These are phyloP conservation scores for Trichoderma endophyticum DNA, from an alignment of 2,329 filamentous ascomycete species.

Conservation along the genomic window DNA sequence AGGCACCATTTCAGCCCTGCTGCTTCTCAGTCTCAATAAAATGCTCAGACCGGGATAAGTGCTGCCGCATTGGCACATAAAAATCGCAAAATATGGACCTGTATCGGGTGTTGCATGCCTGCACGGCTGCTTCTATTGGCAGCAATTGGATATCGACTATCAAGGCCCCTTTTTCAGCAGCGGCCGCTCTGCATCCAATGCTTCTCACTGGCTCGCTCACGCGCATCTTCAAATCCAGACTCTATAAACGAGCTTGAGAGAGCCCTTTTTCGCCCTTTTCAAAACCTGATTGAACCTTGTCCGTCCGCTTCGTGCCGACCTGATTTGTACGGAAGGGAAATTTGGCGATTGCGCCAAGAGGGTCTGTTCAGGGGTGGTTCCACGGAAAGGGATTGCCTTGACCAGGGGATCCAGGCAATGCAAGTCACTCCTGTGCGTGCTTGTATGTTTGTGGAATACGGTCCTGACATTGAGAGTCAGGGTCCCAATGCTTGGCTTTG, in stretches of 20 bases:
- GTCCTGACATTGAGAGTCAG: background rate
- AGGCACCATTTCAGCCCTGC: background rate
- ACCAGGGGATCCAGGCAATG: slow-evolving; percentile 10
- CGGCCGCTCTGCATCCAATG: background rate
- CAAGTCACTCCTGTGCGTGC: slow-evolving; percentile 11
- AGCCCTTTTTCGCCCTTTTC: background rate
- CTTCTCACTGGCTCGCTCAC: background rate
- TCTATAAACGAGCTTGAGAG: background rate
- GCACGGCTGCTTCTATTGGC: background rate
- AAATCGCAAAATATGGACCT: background rate
- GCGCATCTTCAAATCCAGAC: background rate
- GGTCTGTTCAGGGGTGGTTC: slow-evolving; percentile 15
- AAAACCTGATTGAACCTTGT: background rate
- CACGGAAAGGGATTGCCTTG: slow-evolving; percentile 12
- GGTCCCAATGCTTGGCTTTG: slow-evolving; percentile 1
- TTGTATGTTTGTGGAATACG: background rate
- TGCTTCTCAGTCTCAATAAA: background rate
- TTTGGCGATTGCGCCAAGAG: slow-evolving; percentile 20
- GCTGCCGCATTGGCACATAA: slow-evolving; percentile 1
- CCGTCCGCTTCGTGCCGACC: slow-evolving; percentile 11
- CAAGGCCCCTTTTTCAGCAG: background rate
- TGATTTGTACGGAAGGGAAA: slow-evolving; percentile 15
- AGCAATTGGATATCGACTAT: background rate
- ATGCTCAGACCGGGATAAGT: background rate
- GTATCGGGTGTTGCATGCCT: background rate